Conservation (phyloP, 2,329 filamentous ascomycete species). For the Metarhizium brunneum region DNA sequence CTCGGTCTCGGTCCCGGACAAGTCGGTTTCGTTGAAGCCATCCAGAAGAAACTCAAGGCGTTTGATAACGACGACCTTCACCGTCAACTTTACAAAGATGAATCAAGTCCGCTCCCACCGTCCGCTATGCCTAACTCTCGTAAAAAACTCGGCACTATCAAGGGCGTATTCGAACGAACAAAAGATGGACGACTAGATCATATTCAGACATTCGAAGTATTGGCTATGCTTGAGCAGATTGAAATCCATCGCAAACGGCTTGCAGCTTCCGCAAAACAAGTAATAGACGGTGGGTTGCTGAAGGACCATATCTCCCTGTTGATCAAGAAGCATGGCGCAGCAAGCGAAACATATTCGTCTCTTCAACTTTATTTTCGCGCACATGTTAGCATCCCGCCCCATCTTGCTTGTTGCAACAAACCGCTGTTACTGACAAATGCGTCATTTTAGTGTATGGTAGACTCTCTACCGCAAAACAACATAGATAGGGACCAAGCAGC, state of each 20-base stretch:
- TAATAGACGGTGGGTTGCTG: constrained; percentile 7
- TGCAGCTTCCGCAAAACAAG: constrained; percentile 13
- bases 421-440: not conserved
- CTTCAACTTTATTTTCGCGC: constrained; percentile 24
- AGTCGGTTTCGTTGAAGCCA: constrained; percentile 22
- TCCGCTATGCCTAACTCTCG: constrained; percentile 15
- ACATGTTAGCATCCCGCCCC: constrained; percentile 16
- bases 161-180: constrained; percentile 17
- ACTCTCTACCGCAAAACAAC: constrained; percentile 3
- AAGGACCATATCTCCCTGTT: constrained; percentile 10
- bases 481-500: constrained; percentile 7
- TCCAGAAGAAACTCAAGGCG: constrained; percentile 19
- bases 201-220: constrained; percentile 17
- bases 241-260: constrained; percentile 22
- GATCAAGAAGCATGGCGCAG: constrained; percentile 19
- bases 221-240: constrained; percentile 22
- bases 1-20: constrained; percentile 13
- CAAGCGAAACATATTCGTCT: constrained; percentile 18
- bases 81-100: not conserved
- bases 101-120: not conserved
- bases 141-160: constrained; percentile 16
- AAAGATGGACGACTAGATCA: constrained; percentile 19
- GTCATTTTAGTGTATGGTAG: not conserved
- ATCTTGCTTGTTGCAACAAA: not conserved
- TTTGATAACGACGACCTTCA: constrained; percentile 20